Percentiles rank a stretch among this genome's conserved stretches.
These are phyloP conservation scores for Cryptosporidium ubiquitum DNA, from an alignment of 169 alveolate species.

Conservation along the genomic window DNA sequence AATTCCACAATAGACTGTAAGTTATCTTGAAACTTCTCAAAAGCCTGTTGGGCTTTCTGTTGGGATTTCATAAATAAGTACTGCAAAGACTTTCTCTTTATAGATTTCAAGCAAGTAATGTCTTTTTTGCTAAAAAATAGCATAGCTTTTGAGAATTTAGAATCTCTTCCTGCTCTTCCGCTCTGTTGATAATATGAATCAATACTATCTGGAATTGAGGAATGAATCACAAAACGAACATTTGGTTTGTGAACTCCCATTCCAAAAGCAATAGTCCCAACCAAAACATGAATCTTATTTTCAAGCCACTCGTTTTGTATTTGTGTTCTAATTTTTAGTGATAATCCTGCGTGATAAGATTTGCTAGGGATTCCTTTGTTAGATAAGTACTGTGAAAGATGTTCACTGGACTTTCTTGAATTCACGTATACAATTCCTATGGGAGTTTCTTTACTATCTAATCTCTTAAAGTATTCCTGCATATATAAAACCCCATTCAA, in stretches of 20 bases:
- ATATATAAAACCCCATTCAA: slow-evolving; percentile 26
- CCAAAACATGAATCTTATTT: slow-evolving; percentile 91
- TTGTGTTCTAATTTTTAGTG: slow-evolving; percentile 53
- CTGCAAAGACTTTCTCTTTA: slow-evolving; percentile 70
- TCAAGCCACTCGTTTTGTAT: slow-evolving; percentile 91
- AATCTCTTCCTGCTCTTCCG: slow-evolving; percentile 99
- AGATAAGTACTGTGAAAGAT: slow-evolving; percentile 25
- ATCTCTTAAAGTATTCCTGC: slow-evolving; percentile 7
- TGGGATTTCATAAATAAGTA: slow-evolving; percentile 42
- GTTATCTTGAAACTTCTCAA: slow-evolving; percentile 73
- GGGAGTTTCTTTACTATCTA: not conserved
- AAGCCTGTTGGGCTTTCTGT: slow-evolving; percentile 46
- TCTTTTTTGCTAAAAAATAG: slow-evolving; percentile 80
- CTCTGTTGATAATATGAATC: slow-evolving; percentile 95
- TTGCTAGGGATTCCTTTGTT: slow-evolving; percentile 81
- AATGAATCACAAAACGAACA: slow-evolving; percentile 95
- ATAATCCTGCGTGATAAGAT: slow-evolving; percentile 88
- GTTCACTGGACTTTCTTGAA: slow-evolving; percentile 25
- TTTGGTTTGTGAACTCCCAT: slow-evolving; percentile 99
- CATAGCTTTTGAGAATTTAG: slow-evolving; percentile 85
- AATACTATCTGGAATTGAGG: slow-evolving; percentile 93
- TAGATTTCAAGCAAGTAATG: slow-evolving; percentile 52
- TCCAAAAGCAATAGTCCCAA: slow-evolving; percentile 99
- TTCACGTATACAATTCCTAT: slow-evolving; percentile 63
- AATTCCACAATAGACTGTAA: slow-evolving; percentile 62